Evolutionary conservation across 2,329 filamentous ascomycete genomes (phyloP).

Genomic region (Colletotrichum noveboracense): DNA sequence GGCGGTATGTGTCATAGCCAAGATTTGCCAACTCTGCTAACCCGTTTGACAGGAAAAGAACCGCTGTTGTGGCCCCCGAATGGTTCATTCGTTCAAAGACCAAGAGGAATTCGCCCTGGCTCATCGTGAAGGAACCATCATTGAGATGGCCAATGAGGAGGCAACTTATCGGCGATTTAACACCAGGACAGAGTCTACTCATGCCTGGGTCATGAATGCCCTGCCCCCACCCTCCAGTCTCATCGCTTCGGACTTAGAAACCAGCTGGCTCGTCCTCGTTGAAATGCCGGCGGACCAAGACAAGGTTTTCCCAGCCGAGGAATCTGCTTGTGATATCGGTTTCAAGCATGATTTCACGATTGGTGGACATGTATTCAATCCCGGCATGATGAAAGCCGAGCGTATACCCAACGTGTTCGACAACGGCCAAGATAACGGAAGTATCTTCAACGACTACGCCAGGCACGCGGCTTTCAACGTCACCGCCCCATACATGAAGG

Average conservation of each 20-base stretch:
- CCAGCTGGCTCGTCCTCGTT: constrained; percentile 7
- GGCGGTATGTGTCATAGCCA: not conserved
- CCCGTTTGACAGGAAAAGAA: not conserved
- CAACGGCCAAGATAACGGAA: not conserved
- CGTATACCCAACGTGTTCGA: constrained; percentile 7
- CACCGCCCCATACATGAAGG: not conserved
- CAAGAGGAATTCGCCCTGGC: constrained; percentile 4
- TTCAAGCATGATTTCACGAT: not conserved
- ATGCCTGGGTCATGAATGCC: constrained; percentile 2
- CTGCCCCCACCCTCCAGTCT: not conserved
- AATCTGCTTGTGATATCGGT: not conserved
- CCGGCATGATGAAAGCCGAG: not conserved
- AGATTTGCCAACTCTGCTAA: not conserved
- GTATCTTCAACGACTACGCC: not conserved
- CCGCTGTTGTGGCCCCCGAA: not conserved
- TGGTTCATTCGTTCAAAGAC: constrained; percentile 12
- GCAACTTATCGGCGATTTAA: not conserved
- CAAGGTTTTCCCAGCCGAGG: constrained; percentile 1
- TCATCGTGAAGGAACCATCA: constrained; percentile 3
- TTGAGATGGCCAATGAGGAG: constrained; percentile 7
- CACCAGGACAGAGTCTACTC: not conserved
- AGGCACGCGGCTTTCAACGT: constrained; percentile 1
- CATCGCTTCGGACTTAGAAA: constrained; percentile 8
- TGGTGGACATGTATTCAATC: not conserved
- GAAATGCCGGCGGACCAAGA: not conserved